These are phyloP conservation scores for Aspergillus unguis DNA, from an alignment of 2,329 filamentous ascomycete species.

Conservation along the genomic window DNA sequence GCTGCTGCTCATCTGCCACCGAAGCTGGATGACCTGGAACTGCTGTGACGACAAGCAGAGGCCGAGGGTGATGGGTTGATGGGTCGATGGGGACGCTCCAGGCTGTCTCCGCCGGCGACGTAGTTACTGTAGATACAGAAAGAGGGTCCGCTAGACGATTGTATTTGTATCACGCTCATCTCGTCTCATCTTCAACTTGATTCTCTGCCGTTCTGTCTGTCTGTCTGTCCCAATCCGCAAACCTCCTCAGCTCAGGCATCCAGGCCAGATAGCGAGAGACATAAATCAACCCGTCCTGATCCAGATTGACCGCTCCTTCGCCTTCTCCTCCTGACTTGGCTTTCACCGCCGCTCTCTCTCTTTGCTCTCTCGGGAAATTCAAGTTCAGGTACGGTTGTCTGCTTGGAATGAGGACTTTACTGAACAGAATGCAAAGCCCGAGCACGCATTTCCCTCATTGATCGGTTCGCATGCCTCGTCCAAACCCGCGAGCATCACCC, in stretches of 20 bases:
- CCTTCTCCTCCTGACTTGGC: slow-evolving; percentile 1
- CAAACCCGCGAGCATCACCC: too few relatives aligned
- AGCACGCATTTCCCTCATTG: slow-evolving; percentile 2
- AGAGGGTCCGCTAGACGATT: background rate
- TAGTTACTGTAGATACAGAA: background rate
- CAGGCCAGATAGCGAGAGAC: too few relatives aligned
- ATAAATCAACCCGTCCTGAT: background rate
- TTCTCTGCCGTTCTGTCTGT: background rate
- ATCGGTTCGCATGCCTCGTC: background rate
- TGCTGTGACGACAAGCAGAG: background rate
- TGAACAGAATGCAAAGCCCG: slow-evolving; percentile 8
- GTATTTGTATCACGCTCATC: slow-evolving; percentile 16
- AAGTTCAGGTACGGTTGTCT: slow-evolving; percentile 6
- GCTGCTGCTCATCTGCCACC: slow-evolving; percentile 13
- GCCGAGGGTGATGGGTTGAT: slow-evolving; percentile 4
- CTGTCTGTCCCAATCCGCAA: background rate
- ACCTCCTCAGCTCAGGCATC: background rate
- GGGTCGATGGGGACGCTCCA: slow-evolving; percentile 5
- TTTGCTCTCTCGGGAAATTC: background rate
- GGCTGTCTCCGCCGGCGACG: background rate
- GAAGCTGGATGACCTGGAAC: slow-evolving; percentile 4
- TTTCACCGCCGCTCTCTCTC: slow-evolving; percentile 16
- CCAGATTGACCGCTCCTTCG: slow-evolving; percentile 19
- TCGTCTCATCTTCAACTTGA: background rate
- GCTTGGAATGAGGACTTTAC: background rate